A percentile compares a stretch with the other conserved stretches of the same genome.
phyloP scores from a whole-genome alignment of 305 asterid species.

The Rubia peregrina region DNA sequence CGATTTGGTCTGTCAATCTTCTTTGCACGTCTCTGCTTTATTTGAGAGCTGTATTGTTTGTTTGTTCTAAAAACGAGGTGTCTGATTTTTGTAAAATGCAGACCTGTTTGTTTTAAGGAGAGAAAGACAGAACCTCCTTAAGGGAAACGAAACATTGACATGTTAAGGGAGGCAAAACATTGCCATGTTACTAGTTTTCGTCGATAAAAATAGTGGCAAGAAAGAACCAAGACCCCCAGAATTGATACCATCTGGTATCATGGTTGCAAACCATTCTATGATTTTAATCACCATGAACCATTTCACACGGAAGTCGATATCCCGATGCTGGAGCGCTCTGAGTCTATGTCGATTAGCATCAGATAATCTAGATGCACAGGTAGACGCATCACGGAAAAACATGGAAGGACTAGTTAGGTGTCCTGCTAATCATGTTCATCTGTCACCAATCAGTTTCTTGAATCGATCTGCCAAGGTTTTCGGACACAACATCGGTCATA shows the following conservation, averaged over 20 bases:
- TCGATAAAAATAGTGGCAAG: too few species aligned
- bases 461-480: conserved; percentile 68
- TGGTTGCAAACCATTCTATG: too few species aligned
- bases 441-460: conserved; percentile 69
- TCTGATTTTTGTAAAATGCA: too few species aligned
- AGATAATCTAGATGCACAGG: conserved; percentile 19
- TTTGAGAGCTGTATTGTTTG: background rate
- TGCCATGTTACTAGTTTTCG: too few species aligned
- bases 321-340: conserved; percentile 11
- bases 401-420: conserved; percentile 46
- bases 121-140: too few species aligned
- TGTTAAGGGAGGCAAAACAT: too few species aligned
- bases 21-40: background rate
- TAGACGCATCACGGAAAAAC: conserved; percentile 30
- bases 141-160: too few species aligned
- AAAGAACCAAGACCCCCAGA: too few species aligned
- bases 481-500: conserved; percentile 26
- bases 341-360: conserved; percentile 14
- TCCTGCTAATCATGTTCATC: conserved; percentile 55
- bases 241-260: too few species aligned
- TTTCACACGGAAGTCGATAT: too few species aligned
- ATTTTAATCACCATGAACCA: too few species aligned
- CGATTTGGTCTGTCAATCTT: background rate
- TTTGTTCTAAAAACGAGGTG: background rate
- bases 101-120: too few species aligned